These are phyloP conservation scores for Microdochium paspali DNA, from an alignment of 2,329 filamentous ascomycete genomes.

Conservation along the genomic window DNA sequence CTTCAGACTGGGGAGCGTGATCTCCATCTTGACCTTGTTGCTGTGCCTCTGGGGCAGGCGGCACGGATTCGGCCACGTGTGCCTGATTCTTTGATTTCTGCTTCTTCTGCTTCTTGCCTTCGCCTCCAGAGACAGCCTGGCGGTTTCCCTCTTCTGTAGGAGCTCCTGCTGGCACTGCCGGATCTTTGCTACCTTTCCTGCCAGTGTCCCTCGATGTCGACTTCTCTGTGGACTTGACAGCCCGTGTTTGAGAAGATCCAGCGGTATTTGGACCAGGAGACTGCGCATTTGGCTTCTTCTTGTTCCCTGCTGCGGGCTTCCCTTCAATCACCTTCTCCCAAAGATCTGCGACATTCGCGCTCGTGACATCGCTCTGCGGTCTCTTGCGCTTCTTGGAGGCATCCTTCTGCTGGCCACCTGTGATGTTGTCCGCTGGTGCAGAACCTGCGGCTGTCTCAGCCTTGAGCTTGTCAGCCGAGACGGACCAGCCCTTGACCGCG, in stretches of 20 bases:
- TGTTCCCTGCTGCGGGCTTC: conserved; percentile 26
- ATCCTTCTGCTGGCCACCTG: conserved; percentile 15
- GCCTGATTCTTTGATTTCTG: conserved; percentile 2
- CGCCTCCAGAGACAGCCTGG: background rate
- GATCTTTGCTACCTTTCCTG: background rate
- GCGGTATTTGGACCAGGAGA: background rate
- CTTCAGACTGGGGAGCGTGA: conserved; percentile 18
- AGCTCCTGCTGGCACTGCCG: background rate
- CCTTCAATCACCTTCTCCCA: conserved; percentile 75
- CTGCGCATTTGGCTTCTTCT: conserved; percentile 19
- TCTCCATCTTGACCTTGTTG: conserved; percentile 15
- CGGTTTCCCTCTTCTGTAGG: background rate
- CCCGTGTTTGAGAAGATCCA: background rate
- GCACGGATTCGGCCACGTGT: background rate
- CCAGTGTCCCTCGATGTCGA: background rate
- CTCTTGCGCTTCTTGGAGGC: conserved; percentile 54
- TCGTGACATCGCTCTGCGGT: conserved; percentile 41
- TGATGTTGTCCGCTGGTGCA: conserved; percentile 14
- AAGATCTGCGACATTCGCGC: conserved; percentile 64
- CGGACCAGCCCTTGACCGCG: conserved; percentile 85
- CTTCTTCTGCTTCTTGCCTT: conserved; percentile 6
- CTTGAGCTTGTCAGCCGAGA: conserved; percentile 64
- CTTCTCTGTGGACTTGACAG: too few relatives aligned
- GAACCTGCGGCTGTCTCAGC: conserved; percentile 43
- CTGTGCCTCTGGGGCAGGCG: conserved; percentile 2